These are phyloP conservation scores for Russula lepida DNA, from an alignment of 768 basidiomycete species.

Conservation along the genomic window DNA sequence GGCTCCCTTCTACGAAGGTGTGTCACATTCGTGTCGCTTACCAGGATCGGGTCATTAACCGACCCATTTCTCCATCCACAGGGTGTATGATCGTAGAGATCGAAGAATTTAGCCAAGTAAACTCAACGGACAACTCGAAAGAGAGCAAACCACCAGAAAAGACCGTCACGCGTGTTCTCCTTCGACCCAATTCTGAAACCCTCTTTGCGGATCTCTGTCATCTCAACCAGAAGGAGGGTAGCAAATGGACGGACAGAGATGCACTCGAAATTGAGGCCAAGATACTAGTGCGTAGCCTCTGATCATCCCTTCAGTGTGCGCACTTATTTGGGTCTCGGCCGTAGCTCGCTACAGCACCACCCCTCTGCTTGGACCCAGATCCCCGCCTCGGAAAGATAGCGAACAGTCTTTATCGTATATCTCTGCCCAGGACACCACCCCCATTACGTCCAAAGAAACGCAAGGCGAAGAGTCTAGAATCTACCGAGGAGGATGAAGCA, in stretches of 20 bases:
- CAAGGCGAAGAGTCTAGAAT: conserved; percentile 60
- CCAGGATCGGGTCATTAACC: not conserved
- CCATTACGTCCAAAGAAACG: conserved; percentile 52
- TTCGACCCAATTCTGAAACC: conserved; percentile 71
- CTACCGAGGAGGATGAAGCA: conserved; percentile 61
- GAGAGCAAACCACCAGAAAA: conserved; percentile 45
- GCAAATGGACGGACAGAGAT: conserved; percentile 62
- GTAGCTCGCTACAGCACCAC: conserved; percentile 66
- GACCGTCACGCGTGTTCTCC: conserved; percentile 45
- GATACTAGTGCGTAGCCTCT: conserved; percentile 46
- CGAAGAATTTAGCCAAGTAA: conserved; percentile 61
- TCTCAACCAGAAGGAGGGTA: conserved; percentile 48
- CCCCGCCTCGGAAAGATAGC: conserved; percentile 67
- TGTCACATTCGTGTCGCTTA: conserved; percentile 20
- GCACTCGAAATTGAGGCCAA: conserved; percentile 68
- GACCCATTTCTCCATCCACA: conserved; percentile 25
- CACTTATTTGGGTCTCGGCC: conserved; percentile 4
- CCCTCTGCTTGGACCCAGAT: conserved; percentile 75
- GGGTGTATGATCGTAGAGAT: conserved; percentile 84
- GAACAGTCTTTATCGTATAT: conserved; percentile 64
- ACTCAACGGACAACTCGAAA: conserved; percentile 45
- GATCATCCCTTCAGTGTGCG: not conserved
- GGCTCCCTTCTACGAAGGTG: conserved; percentile 81
- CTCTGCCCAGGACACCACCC: conserved; percentile 61
- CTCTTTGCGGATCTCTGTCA: conserved; percentile 73